Evolutionary conservation across 306 rosid genomes (phyloP).

Genomic region (Cucurbita argyrosperma): DNA sequence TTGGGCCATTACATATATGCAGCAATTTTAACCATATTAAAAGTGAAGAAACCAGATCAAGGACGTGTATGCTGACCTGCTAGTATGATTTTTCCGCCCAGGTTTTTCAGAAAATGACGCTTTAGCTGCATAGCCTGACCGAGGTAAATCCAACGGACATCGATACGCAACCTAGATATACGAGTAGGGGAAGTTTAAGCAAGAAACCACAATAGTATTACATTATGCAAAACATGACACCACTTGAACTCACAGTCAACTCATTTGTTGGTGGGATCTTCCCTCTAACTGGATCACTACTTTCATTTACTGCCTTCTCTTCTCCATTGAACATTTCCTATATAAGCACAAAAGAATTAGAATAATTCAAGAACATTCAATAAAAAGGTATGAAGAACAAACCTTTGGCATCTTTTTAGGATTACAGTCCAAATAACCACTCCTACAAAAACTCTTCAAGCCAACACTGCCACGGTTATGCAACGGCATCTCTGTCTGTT

Average conservation of each 20-base stretch:
- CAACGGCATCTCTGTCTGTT: conserved; percentile 20
- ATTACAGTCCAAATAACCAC: conserved; percentile 32
- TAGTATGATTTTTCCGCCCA: conserved; percentile 26
- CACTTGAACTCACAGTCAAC: conserved; percentile 39
- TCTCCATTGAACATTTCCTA: conserved; percentile 41
- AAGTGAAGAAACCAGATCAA: background rate
- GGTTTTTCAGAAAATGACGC: conserved; percentile 29
- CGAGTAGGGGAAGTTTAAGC: conserved; percentile 11
- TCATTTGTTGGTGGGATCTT: conserved; percentile 41
- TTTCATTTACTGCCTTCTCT: conserved; percentile 27
- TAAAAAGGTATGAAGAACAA: conserved; percentile 4
- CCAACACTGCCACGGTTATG: conserved; percentile 26
- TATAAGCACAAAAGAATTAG: conserved; percentile 17
- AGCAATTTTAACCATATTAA: background rate
- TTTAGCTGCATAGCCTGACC: conserved; percentile 22
- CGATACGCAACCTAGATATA: conserved; percentile 39
- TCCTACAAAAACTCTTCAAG: conserved; percentile 30
- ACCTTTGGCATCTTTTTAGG: conserved; percentile 34
- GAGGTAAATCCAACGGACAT: conserved; percentile 32
- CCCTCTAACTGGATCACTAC: conserved; percentile 25
- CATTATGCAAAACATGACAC: conserved; percentile 6
- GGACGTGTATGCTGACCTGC: conserved; percentile 26
- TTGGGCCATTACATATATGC: background rate
- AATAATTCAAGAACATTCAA: background rate
- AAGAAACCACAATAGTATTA: background rate